Percentiles rank a stretch among this genome's conserved stretches.
phyloP scores from a whole-genome alignment of 2,329 filamentous ascomycete species.

The Fusarium mundagurra region DNA sequence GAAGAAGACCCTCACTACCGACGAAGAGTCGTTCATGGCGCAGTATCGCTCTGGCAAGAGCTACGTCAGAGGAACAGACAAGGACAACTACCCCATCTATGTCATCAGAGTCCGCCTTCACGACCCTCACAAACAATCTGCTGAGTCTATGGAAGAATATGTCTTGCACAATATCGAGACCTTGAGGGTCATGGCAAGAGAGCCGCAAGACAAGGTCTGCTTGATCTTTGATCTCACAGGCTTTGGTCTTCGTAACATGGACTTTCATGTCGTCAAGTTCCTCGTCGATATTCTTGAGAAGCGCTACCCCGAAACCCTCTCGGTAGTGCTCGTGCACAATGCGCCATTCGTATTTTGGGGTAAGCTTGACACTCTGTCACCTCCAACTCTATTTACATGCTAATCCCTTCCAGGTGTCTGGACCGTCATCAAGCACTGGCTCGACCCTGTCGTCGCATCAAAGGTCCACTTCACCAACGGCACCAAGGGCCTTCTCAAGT shows the following conservation, averaged over 20 bases:
- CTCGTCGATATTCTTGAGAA: slow-evolving; percentile 84
- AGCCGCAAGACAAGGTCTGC: slow-evolving; percentile 32
- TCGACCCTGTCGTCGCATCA: slow-evolving; percentile 77
- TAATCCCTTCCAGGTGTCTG: slow-evolving; percentile 46
- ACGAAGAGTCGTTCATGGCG: slow-evolving; percentile 49
- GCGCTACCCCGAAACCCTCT: slow-evolving; percentile 79
- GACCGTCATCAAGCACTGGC: slow-evolving; percentile 79
- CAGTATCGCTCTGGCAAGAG: slow-evolving; percentile 53
- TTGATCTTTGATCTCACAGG: slow-evolving; percentile 78
- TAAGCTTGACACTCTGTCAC: slow-evolving; percentile 3
- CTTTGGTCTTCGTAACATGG: slow-evolving; percentile 78
- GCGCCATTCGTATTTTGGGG: slow-evolving; percentile 75
- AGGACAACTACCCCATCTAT: slow-evolving; percentile 48
- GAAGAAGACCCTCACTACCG: slow-evolving; percentile 28
- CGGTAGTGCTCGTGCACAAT: slow-evolving; percentile 77
- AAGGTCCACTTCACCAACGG: slow-evolving; percentile 77
- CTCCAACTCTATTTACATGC: background rate
- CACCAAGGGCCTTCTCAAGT: slow-evolving; percentile 68
- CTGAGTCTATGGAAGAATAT: slow-evolving; percentile 50
- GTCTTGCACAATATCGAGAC: slow-evolving; percentile 54
- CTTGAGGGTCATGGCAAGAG: slow-evolving; percentile 42
- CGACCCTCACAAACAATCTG: slow-evolving; percentile 45
- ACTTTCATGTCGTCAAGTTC: slow-evolving; percentile 80
- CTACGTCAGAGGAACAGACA: slow-evolving; percentile 51
- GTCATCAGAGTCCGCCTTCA: slow-evolving; percentile 46